These are phyloP conservation scores for Saccharomyces hybrid DNA, from an alignment of 1,139 yeast genomes.

Conservation along the genomic window DNA sequence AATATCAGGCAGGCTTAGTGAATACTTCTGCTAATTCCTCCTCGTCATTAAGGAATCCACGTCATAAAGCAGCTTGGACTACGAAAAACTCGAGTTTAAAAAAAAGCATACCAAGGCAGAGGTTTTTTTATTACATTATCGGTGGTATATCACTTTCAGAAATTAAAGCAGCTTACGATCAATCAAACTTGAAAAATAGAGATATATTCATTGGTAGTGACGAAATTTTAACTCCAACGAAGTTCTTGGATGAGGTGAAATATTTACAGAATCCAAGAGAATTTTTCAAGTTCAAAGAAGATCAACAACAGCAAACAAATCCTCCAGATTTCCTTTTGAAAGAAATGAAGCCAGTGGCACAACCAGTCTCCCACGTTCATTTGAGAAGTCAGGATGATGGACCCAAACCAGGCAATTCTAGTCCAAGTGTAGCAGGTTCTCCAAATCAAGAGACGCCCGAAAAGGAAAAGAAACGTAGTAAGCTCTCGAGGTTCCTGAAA, in stretches of 20 bases:
- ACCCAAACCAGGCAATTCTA: constrained; percentile 10
- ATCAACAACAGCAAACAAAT: constrained; percentile 20
- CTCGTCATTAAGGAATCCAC: constrained; percentile 57
- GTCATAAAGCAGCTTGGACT: constrained; percentile 82
- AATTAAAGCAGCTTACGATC: constrained; percentile 65
- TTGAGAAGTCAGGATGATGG: constrained; percentile 15
- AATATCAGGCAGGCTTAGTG: constrained; percentile 34
- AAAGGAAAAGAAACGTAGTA: constrained; percentile 28
- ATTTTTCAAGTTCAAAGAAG: constrained; percentile 28
- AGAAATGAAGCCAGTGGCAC: constrained; percentile 17
- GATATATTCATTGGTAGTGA: constrained; percentile 84
- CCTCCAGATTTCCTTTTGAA: constrained; percentile 32
- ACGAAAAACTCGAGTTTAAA: constrained; percentile 34
- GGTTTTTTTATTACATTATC: constrained; percentile 71
- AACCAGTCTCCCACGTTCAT: constrained; percentile 25
- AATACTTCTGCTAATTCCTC: constrained; percentile 31
- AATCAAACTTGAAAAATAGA: constrained; percentile 52
- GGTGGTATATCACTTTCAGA: constrained; percentile 91
- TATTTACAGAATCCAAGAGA: constrained; percentile 30
- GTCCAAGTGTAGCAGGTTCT: constrained; percentile 5
- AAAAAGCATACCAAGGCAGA: constrained; percentile 46
- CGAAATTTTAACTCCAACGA: constrained; percentile 57
- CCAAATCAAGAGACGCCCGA: constrained; percentile 10
- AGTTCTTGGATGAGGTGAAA: constrained; percentile 41
- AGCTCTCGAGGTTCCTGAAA: constrained; percentile 18